phyloP scores from a whole-genome alignment of 2,329 filamentous ascomycete genomes.

The Penicillium sp. region DNA sequence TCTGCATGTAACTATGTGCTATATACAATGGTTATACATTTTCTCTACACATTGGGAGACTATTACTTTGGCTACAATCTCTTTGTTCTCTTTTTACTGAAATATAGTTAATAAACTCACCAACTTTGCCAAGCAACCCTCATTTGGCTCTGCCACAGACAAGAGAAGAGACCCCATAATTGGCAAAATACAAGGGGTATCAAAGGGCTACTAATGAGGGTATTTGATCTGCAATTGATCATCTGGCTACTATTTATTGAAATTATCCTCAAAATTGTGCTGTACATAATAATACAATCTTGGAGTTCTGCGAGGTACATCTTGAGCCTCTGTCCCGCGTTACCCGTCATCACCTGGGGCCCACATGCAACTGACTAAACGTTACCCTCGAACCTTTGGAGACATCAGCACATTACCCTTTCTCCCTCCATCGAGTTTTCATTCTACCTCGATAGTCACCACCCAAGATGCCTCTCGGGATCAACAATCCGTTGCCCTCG shows the following conservation, averaged over 20 bases:
- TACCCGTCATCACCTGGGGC: constrained; percentile 21
- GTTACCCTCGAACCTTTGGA: constrained; percentile 2
- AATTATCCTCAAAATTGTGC: background rate
- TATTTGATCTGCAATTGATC: background rate
- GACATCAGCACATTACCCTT: constrained; percentile 8
- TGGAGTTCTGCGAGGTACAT: background rate
- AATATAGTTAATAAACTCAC: background rate
- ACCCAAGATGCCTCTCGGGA: constrained; percentile 44
- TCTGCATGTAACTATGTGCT: background rate
- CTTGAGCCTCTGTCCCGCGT: constrained; percentile 14
- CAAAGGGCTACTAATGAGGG: background rate
- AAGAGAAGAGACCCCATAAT: background rate
- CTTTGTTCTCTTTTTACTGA: background rate
- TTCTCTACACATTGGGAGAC: background rate
- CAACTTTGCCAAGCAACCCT: background rate
- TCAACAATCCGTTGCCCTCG: constrained; percentile 49
- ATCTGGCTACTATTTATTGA: background rate
- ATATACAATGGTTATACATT: background rate
- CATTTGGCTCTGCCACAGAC: background rate
- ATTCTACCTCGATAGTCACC: constrained; percentile 10
- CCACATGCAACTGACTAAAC: constrained; percentile 27
- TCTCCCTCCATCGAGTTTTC: constrained; percentile 3
- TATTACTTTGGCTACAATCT: background rate
- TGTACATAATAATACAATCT: background rate
- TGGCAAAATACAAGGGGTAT: background rate